A percentile compares a stretch with the other conserved stretches of the same genome.
Evolutionary conservation across 106 monocot species (phyloP).

Genomic region (Apostasia shenzhenica): DNA sequence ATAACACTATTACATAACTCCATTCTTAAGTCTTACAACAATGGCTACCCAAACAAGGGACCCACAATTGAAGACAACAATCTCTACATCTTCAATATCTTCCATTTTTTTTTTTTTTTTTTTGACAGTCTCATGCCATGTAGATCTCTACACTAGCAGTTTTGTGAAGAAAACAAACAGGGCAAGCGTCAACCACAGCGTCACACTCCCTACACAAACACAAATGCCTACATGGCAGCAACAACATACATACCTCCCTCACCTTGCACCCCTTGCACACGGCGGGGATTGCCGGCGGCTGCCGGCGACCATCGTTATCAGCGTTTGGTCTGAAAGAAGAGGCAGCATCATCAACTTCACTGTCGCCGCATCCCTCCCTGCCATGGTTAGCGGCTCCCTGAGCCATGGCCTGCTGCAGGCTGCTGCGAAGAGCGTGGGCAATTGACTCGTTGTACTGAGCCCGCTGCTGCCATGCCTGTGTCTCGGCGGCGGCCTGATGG

Average conservation of each 20-base stretch:
- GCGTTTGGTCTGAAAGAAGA: conserved; percentile 24
- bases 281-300: not conserved
- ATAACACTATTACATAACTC: no score
- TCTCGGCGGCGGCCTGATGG: conserved; percentile 33
- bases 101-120: no score
- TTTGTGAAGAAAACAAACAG: conserved; percentile 42
- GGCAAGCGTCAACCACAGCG: conserved; percentile 35
- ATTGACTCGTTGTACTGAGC: conserved; percentile 50
- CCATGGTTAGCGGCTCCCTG: conserved; percentile 23
- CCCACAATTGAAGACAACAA: no score
- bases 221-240: conserved; percentile 75
- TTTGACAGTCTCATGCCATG: conserved; percentile 22
- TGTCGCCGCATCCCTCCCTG: conserved; percentile 53
- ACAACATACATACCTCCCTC: conserved; percentile 45
- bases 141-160: conserved; percentile 40
- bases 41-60: no score
- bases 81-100: no score
- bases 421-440: conserved; percentile 30
- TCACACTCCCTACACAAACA: conserved; percentile 68
- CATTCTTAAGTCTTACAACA: no score
- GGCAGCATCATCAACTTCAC: conserved; percentile 44
- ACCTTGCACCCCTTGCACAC: conserved; percentile 45
- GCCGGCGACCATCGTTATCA: not conserved
- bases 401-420: conserved; percentile 41
- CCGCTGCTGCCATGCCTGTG: conserved; percentile 48